These are phyloP conservation scores for Botrytis elliptica DNA, from an alignment of 2,329 filamentous ascomycete species.

Conservation along the genomic window DNA sequence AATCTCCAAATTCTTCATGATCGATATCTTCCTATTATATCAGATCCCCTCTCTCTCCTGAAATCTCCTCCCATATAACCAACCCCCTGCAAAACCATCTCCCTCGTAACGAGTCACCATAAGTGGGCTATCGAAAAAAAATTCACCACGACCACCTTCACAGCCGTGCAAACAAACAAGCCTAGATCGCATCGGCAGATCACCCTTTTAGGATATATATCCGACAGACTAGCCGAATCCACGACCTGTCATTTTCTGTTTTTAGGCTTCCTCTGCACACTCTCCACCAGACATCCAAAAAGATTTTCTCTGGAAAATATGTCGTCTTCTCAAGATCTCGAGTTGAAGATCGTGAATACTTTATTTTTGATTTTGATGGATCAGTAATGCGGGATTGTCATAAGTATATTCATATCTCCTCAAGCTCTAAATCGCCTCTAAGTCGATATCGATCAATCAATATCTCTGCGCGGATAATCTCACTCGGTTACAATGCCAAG, in stretches of 20 bases:
- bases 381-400: neutral
- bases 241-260: neutral
- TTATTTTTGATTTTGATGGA: neutral
- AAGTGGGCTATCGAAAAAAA: neutral
- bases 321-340: neutral
- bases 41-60: neutral
- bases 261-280: neutral
- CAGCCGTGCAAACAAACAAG: neutral
- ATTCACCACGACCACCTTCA: neutral
- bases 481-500: neutral
- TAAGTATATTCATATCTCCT: neutral
- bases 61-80: neutral
- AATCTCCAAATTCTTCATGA: no score
- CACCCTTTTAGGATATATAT: neutral
- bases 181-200: neutral
- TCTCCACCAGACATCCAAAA: neutral
- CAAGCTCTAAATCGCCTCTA: neutral
- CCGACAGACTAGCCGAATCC: neutral
- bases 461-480: neutral
- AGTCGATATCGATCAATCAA: neutral
- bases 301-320: neutral
- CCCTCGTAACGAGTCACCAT: neutral
- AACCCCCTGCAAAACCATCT: neutral
- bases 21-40: neutral
- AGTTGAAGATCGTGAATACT: neutral